These are phyloP conservation scores for Diutina scorzettiae DNA, from an alignment of 1,139 yeast species.

Conservation along the genomic window DNA sequence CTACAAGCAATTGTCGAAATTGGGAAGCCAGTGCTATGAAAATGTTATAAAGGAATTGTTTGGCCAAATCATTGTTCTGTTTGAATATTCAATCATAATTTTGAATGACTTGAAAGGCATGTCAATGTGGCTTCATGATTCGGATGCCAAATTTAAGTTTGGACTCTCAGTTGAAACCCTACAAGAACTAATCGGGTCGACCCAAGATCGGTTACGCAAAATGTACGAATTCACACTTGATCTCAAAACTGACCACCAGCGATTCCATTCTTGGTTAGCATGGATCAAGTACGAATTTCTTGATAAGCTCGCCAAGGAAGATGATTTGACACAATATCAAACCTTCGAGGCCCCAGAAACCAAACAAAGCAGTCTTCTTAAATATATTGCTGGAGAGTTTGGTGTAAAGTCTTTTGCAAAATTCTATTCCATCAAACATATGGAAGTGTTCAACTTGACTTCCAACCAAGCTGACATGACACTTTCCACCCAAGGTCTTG, in stretches of 20 bases:
- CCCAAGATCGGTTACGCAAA: not conserved
- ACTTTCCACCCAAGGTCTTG: not conserved
- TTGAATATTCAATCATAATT: not conserved
- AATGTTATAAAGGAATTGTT: not conserved
- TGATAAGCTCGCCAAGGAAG: conserved; percentile 1
- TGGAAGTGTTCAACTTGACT: too few species aligned
- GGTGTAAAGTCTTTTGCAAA: not conserved
- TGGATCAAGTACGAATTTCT: conserved; percentile 3
- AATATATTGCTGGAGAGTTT: not conserved
- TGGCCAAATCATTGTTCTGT: not conserved
- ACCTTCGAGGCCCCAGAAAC: not conserved
- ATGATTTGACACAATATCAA: not conserved
- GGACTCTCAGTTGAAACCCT: not conserved
- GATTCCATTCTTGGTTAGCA: not conserved
- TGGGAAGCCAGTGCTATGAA: conserved; percentile 19
- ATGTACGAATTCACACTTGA: not conserved
- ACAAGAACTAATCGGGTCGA: not conserved
- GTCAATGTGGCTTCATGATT: not conserved
- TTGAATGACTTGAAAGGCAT: not conserved
- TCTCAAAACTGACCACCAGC: not conserved
- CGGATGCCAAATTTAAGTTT: not conserved
- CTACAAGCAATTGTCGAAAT: conserved; percentile 41
- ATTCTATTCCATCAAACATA: not conserved
- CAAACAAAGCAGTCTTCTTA: not conserved
- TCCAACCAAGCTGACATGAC: too few species aligned